Conservation (phyloP, 2,329 filamentous ascomycete genomes). For the Fusarium devonianum region DNA sequence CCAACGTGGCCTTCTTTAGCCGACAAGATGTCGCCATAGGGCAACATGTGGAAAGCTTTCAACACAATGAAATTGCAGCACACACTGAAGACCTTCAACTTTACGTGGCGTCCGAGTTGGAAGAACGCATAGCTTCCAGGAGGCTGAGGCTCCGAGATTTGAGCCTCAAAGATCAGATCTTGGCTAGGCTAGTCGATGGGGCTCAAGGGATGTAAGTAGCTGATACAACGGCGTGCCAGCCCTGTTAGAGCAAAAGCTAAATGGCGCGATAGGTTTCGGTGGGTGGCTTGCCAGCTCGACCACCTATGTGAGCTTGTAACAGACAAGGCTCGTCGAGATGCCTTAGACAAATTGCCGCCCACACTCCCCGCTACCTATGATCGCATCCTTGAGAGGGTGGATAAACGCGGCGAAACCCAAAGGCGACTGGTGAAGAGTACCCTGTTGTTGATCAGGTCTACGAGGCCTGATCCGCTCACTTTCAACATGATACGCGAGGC, state of each 20-base stretch:
- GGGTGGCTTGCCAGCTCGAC: conserved; percentile 33
- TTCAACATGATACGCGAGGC: conserved; percentile 5
- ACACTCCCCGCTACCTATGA: conserved; percentile 12
- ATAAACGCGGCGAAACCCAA: background rate
- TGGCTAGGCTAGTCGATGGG: background rate
- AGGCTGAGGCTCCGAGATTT: conserved; percentile 1
- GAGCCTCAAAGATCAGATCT: conserved; percentile 17
- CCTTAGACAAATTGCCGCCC: conserved; percentile 8
- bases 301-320: conserved; percentile 19
- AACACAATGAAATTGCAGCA: conserved; percentile 1
- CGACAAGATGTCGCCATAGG: too few species aligned
- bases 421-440: conserved; percentile 9
- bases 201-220: conserved; percentile 22
- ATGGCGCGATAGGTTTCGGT: conserved; percentile 39
- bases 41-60: too few species aligned
- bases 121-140: background rate
- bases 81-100: conserved; percentile 11
- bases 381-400: conserved; percentile 9
- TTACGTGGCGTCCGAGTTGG: conserved; percentile 21
- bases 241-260: too few species aligned
- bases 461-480: fast-evolving
- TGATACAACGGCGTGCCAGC: too few species aligned
- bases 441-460: conserved; percentile 5
- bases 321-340: conserved; percentile 15
- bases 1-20: background rate